Evolutionary conservation across 179 eudicot genomes (phyloP), one percentile per base, ranked within the genome.

Genomic region (Spergularia azorica): DNA sequence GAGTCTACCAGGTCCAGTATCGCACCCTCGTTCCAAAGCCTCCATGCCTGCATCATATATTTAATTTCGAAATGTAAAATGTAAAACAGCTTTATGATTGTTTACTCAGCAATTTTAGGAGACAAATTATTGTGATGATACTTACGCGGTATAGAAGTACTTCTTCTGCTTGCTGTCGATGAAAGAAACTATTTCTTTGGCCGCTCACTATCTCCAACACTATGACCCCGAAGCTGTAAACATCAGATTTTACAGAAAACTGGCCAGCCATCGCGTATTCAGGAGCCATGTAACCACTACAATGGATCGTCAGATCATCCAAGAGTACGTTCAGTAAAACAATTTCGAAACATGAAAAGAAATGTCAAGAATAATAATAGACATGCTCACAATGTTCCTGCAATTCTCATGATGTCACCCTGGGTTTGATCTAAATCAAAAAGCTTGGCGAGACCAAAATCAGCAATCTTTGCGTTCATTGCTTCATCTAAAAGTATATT

Each of bases 381-480:
- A 0, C n/a, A 4, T 6, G 20, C 88, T 83, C 85, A 88, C 89
- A 72, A 83, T 58, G 89, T 88, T 26, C 91, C 91, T 16, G 83
- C 88, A 10, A 88, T 85, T 67, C 83, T 74, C n/a, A 46, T 79
- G 1, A 87, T 85, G 71, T 80, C 88, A n/a, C 72, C 86, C 54
- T 85, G 86, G 5, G 79, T 83, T 83, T 88, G 87, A 54, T 88
- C 81, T 14, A 65, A 61, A 1, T 54, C 78, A 65, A 85, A 81
- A n/a, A 82, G 79, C 67, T 76, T 78, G 10, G 91, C 89, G 48
- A 88, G 20, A 10, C 91, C 91, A 72, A 88, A 88, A 74, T 86
- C 91, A 0, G 89, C 75, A 7, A 88, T 86, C 66, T 88, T 88
- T 26, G 91, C 84, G 55, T 82, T 82, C 86, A 84, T 71, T 0